These are phyloP conservation scores for Ceratocystis albifundus DNA, from an alignment of 2,329 filamentous ascomycete genomes.

Conservation along the genomic window DNA sequence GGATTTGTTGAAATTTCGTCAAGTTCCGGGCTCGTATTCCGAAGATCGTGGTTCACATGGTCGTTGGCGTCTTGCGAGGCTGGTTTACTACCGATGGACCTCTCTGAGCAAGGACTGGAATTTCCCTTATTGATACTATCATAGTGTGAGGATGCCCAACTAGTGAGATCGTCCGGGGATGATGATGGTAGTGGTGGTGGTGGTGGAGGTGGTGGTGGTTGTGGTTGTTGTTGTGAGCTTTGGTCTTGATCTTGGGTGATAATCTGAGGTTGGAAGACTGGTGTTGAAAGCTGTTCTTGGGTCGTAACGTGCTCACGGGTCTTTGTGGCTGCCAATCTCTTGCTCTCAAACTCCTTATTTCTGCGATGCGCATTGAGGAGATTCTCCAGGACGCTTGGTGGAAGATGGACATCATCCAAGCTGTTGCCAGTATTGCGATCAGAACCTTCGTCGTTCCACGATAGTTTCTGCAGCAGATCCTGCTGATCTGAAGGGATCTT, in stretches of 20 bases:
- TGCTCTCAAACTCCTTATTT: neutral
- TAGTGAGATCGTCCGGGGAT: no score
- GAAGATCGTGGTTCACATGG: neutral
- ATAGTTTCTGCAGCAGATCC: slow-evolving; percentile 1
- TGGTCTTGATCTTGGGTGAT: neutral
- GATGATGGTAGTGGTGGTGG: neutral
- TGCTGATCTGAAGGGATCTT: slow-evolving; percentile 15
- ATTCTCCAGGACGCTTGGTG: slow-evolving; percentile 6
- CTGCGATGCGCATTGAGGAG: slow-evolving; percentile 5
- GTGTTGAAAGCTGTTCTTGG: neutral
- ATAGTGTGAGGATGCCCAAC: no score
- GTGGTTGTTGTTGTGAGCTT: neutral
- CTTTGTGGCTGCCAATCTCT: neutral
- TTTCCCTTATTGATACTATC: no score
- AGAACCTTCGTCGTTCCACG: slow-evolving; percentile 3
- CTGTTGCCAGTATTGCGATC: slow-evolving; percentile 6
- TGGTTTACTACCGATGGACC: neutral
- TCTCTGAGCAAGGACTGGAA: neutral
- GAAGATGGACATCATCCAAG: slow-evolving; percentile 17
- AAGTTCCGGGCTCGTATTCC: neutral
- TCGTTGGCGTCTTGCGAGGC: neutral
- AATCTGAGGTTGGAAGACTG: neutral
- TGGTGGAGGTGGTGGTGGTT: neutral
- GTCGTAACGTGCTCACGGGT: neutral
- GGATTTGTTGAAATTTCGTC: neutral